Conservation (phyloP, 73 alveolate genomes). For the Effrenium voratum region DNA sequence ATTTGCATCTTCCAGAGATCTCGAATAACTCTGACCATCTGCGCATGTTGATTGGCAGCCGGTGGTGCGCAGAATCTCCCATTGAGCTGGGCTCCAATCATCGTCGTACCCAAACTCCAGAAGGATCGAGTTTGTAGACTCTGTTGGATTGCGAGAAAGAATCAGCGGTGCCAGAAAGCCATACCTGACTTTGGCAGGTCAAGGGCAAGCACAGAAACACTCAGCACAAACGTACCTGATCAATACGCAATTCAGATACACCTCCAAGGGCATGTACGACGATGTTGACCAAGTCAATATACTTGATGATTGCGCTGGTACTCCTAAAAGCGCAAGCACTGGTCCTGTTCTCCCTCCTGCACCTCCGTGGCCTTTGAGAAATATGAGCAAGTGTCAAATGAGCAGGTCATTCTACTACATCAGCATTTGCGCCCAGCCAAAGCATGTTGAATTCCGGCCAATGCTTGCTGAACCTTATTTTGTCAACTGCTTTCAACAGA, state of each 20-base stretch:
- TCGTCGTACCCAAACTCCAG: constrained; percentile 39
- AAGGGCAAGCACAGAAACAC: neutral
- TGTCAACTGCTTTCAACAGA: neutral
- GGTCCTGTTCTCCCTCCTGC: too few relatives aligned
- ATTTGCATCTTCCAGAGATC: constrained; percentile 36
- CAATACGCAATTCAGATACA: neutral
- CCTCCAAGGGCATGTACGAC: constrained; percentile 20
- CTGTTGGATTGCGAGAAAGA: neutral
- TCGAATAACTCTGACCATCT: neutral
- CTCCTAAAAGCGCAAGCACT: too few relatives aligned
- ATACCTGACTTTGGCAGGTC: neutral
- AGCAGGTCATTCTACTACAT: too few relatives aligned
- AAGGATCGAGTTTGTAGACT: constrained; percentile 18
- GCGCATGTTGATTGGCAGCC: constrained; percentile 28
- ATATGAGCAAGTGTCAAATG: too few relatives aligned
- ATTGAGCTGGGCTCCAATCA: neutral
- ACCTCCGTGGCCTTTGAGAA: too few relatives aligned
- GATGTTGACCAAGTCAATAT: neutral
- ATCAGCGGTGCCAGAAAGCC: constrained; percentile 43
- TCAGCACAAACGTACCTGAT: neutral
- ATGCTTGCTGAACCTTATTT: too few relatives aligned
- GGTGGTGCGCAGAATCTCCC: constrained; percentile 62
- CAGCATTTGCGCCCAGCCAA: too few relatives aligned
- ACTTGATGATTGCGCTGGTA: neutral
- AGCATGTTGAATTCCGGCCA: too few relatives aligned